Conservation (phyloP, 495 filamentous ascomycete genomes). For the Chaetomium tenue region DNA sequence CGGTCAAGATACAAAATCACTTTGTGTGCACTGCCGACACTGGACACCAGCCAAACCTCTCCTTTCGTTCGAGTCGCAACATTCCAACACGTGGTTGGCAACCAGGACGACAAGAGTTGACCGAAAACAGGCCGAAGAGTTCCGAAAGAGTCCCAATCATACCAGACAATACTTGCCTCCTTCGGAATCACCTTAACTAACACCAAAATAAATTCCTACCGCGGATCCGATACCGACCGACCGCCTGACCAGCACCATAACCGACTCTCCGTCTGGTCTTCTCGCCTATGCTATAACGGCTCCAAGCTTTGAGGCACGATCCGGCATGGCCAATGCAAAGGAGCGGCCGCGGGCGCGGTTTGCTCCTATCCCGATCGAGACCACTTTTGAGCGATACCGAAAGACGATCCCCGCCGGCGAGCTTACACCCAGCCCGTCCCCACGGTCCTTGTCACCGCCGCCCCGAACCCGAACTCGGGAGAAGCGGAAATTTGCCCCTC, state of each 20-base stretch:
- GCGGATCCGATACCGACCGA: not conserved
- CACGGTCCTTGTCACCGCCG: slow-evolving; percentile 40
- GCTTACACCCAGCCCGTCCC: slow-evolving; percentile 53
- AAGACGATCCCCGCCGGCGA: slow-evolving; percentile 44
- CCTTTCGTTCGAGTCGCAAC: not conserved
- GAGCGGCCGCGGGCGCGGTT: slow-evolving; percentile 50
- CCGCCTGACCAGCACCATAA: not conserved
- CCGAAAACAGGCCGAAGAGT: not conserved
- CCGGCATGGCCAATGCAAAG: slow-evolving; percentile 30
- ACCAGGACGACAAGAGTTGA: not conserved
- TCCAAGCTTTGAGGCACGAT: not conserved
- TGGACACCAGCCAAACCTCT: not conserved
- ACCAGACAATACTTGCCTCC: too few relatives aligned
- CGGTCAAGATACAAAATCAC: slow-evolving; percentile 23
- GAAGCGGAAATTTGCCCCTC: slow-evolving; percentile 57
- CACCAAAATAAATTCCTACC: not conserved
- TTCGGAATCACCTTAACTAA: not conserved
- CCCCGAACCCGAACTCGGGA: slow-evolving; percentile 24
- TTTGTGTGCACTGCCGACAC: slow-evolving; percentile 17
- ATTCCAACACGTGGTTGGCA: slow-evolving; percentile 4
- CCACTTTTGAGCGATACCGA: slow-evolving; percentile 54
- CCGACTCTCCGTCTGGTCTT: not conserved
- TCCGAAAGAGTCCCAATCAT: not conserved
- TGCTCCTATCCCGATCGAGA: slow-evolving; percentile 60
- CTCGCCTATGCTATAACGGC: slow-evolving; percentile 19